Evolutionary conservation across 805 yeast species (phyloP).

Genomic region (Candida loeiensis): DNA sequence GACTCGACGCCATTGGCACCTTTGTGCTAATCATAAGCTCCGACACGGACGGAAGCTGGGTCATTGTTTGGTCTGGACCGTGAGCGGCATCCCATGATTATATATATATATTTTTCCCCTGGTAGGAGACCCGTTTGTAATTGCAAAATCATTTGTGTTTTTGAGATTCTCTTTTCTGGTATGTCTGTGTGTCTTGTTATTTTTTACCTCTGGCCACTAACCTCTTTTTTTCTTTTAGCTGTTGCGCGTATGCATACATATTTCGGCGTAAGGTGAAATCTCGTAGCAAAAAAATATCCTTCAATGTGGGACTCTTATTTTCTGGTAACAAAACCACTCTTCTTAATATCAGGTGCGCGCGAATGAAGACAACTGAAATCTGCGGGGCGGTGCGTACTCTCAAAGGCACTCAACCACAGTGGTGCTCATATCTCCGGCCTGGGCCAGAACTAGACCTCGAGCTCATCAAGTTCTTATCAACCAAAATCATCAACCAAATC

Average conservation of each 20-base stretch:
- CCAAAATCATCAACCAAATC: too few relatives aligned
- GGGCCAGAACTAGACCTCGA: too few relatives aligned
- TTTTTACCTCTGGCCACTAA: constrained; percentile 3
- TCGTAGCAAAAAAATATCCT: background rate
- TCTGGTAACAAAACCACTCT: background rate
- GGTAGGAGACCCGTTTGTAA: constrained; percentile 6
- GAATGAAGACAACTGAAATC: background rate
- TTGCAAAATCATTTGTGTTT: constrained; percentile 6
- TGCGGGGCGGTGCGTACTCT: background rate
- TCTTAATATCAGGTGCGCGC: background rate
- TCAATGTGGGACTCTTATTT: background rate
- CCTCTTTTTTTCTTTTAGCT: constrained; percentile 1
- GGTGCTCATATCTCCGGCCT: too few relatives aligned
- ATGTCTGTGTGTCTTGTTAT: background rate
- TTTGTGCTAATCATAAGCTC: constrained; percentile 21
- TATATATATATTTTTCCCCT: constrained; percentile 7
- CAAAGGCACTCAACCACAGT: background rate
- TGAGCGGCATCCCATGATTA: constrained; percentile 2
- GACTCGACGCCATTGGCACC: background rate
- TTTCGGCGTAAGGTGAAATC: background rate
- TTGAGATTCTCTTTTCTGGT: constrained; percentile 3
- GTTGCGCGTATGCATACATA: constrained; percentile 1
- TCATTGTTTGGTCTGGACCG: constrained; percentile 8
- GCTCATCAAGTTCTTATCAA: too few relatives aligned
- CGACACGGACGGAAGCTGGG: constrained; percentile 26